Evolutionary conservation across 176 grass and related monocot genomes (phyloP).

Genomic region (Secale cereale): DNA sequence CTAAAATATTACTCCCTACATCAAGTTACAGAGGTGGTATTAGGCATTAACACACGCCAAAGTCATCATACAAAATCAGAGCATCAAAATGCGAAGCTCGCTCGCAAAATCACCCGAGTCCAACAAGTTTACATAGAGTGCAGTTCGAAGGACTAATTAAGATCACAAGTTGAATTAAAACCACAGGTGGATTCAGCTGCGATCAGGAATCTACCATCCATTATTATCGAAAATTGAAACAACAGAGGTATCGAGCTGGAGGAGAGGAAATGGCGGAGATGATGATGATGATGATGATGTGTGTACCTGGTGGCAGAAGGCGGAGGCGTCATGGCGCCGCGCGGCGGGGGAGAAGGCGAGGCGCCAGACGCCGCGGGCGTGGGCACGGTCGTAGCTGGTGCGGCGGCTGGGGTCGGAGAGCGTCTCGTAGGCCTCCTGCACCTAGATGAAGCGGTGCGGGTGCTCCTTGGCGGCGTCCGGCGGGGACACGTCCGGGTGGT

Average conservation of each 20-base stretch:
- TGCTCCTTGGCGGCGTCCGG: conserved; percentile 57
- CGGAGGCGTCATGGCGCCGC: conserved; percentile 19
- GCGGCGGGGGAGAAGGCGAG: conserved; percentile 41
- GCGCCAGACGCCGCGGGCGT: conserved; percentile 42
- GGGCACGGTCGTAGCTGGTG: conserved; percentile 57
- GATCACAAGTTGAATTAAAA: no score
- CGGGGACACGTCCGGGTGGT: conserved; percentile 87
- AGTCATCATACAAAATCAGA: no score
- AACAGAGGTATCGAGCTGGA: neutral
- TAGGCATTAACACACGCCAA: no score
- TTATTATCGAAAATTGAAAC: neutral
- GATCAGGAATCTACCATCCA: neutral
- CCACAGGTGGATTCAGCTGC: no score
- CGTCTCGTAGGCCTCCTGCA: conserved; percentile 90
- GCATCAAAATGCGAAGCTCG: neutral
- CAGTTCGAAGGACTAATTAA: neutral
- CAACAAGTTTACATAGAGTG: neutral
- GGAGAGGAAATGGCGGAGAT: no score
- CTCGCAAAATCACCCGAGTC: neutral
- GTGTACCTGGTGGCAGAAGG: conserved; percentile 39
- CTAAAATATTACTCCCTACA: neutral
- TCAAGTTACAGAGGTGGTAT: no score
- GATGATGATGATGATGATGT: no score
- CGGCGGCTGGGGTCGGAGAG: conserved; percentile 75
- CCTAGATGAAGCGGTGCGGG: conserved; percentile 75